phyloP scores from a whole-genome alignment of 768 basidiomycete genomes.

The Mycena belliarum region DNA sequence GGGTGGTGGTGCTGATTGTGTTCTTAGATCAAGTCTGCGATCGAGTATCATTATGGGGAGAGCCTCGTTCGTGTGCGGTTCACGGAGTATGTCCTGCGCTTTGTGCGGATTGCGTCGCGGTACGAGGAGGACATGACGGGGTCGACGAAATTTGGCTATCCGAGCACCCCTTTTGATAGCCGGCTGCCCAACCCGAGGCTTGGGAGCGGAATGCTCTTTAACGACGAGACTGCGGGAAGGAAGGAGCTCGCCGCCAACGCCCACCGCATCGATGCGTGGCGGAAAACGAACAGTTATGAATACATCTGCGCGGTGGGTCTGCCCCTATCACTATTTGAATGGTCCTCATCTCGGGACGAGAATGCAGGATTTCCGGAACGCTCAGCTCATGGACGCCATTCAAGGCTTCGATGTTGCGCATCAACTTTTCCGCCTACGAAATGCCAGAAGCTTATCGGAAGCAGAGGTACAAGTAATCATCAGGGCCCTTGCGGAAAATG shows the following conservation, averaged over 20 bases:
- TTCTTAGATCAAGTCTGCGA: constrained; percentile 77
- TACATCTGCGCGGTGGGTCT: constrained; percentile 63
- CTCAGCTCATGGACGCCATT: constrained; percentile 57
- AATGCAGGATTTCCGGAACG: constrained; percentile 66
- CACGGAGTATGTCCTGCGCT: constrained; percentile 84
- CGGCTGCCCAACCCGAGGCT: constrained; percentile 49
- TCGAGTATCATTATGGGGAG: constrained; percentile 92
- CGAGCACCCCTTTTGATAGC: constrained; percentile 54
- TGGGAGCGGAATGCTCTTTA: constrained; percentile 81
- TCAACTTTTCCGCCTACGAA: constrained; percentile 80
- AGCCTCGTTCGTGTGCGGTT: constrained; percentile 84
- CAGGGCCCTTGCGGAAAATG: constrained; percentile 66
- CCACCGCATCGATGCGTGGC: constrained; percentile 92
- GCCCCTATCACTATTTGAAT: not conserved
- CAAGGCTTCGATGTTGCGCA: constrained; percentile 83
- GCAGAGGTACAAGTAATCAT: constrained; percentile 76
- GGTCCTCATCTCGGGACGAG: too few species aligned
- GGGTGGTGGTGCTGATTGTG: not conserved
- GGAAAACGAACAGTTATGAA: constrained; percentile 78
- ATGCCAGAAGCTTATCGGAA: constrained; percentile 70
- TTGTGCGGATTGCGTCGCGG: constrained; percentile 85
- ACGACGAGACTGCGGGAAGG: constrained; percentile 63
- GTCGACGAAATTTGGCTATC: constrained; percentile 74
- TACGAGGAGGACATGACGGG: constrained; percentile 89
- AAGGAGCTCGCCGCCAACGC: constrained; percentile 78